phyloP scores from a whole-genome alignment of 2,329 filamentous ascomycete species.

The Colletotrichum horii region DNA sequence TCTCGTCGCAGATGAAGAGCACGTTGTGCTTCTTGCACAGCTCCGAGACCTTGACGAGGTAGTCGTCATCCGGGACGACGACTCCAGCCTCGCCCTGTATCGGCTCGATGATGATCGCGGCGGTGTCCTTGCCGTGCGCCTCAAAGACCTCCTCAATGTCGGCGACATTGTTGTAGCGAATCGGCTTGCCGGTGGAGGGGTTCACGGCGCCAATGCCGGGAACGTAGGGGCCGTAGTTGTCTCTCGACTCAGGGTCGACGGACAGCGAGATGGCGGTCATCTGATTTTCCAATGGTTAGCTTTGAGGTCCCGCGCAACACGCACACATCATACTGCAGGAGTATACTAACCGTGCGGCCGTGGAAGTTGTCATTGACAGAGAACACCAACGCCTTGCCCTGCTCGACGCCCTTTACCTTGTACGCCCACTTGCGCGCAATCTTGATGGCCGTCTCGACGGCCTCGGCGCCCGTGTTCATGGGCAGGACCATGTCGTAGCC shows the following conservation, averaged over 20 bases:
- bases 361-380: constrained; percentile 93
- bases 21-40: constrained; percentile 97
- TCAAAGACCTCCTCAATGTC: constrained; percentile 83
- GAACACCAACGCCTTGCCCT: constrained; percentile 84
- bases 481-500: constrained; percentile 98
- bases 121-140: constrained; percentile 81
- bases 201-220: constrained; percentile 81
- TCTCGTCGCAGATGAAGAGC: constrained; percentile 96
- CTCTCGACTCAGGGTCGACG: constrained; percentile 91
- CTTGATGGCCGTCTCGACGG: constrained; percentile 95
- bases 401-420: constrained; percentile 89
- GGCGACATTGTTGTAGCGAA: constrained; percentile 84
- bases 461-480: constrained; percentile 98
- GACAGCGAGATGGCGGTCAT: constrained; percentile 97
- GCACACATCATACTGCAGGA: neutral
- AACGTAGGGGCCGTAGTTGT: constrained; percentile 96
- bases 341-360: constrained; percentile 78
- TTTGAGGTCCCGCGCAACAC: neutral
- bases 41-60: constrained; percentile 78
- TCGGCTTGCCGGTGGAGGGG: constrained; percentile 75
- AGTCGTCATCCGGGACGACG: constrained; percentile 89
- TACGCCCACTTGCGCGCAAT: constrained; percentile 98
- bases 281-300: neutral
- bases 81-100: constrained; percentile 98
- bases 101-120: constrained; percentile 93